phyloP scores from a whole-genome alignment of 768 basidiomycete genomes.

The Mycena kentingensis region DNA sequence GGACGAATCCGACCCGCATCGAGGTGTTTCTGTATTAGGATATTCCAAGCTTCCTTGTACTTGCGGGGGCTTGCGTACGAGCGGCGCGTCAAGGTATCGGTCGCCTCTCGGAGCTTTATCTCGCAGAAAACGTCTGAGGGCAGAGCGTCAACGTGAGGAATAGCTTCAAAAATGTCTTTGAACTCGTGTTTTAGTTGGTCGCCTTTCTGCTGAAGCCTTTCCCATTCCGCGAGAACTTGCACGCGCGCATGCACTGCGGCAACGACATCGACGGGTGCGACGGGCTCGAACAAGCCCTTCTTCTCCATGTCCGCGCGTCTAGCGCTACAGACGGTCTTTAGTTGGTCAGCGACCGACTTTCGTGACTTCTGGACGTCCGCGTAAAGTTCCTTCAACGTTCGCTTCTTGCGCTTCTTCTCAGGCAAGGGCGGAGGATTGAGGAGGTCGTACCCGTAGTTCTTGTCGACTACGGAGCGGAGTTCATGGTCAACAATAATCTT shows the following conservation, averaged over 20 bases:
- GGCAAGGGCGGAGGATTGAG: background rate
- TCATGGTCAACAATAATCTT: background rate
- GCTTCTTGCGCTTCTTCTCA: background rate
- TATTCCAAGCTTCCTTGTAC: slow-evolving; percentile 35
- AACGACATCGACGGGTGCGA: background rate
- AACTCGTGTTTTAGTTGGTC: no score
- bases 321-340: background rate
- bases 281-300: background rate
- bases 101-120: slow-evolving; percentile 30
- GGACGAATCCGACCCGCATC: slow-evolving; percentile 34
- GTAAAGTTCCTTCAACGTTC: slow-evolving; percentile 22
- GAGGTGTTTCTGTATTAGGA: slow-evolving; percentile 35
- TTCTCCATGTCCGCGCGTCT: background rate
- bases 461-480: background rate
- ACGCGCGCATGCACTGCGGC: background rate
- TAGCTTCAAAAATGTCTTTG: no score
- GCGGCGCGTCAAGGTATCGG: slow-evolving; percentile 21
- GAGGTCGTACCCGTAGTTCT: background rate
- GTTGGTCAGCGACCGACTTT: background rate
- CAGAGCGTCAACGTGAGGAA: no score
- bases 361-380: background rate
- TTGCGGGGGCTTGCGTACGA: slow-evolving; percentile 36
- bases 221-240: background rate
- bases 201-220: background rate
- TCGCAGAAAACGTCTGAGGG: no score